Percentiles rank a stretch among this genome's conserved stretches.
These are phyloP conservation scores for Cladorrhinum sp. DNA, from an alignment of 2,329 filamentous ascomycete species.

Conservation along the genomic window DNA sequence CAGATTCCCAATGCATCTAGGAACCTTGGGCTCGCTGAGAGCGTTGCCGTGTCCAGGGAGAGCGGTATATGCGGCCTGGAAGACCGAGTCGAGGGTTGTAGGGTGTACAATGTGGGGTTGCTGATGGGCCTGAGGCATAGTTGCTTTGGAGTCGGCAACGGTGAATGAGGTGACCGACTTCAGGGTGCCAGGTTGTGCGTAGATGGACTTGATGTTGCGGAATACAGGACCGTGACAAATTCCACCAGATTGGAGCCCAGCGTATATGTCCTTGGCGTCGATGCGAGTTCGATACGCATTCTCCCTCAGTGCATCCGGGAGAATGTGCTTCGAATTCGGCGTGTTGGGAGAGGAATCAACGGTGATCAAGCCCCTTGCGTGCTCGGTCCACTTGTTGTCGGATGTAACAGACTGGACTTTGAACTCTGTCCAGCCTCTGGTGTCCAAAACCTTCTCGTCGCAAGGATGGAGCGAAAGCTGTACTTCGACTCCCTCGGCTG, in stretches of 20 bases:
- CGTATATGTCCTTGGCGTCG: constrained; percentile 24
- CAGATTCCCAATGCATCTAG: constrained; percentile 37
- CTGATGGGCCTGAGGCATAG: constrained; percentile 24
- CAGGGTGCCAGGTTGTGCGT: constrained; percentile 9
- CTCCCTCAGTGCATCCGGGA: constrained; percentile 6
- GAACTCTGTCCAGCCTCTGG: constrained; percentile 25
- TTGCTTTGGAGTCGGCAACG: constrained; percentile 21
- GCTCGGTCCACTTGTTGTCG: constrained; percentile 27
- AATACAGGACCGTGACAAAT: constrained; percentile 27
- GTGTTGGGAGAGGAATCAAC: constrained; percentile 15
- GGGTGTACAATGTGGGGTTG: constrained; percentile 27
- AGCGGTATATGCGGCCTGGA: constrained; percentile 25
- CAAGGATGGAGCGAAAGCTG: constrained; percentile 24
- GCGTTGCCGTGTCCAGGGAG: constrained; percentile 17
- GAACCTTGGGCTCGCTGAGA: constrained; percentile 33
- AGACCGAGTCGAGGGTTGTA: constrained; percentile 25
- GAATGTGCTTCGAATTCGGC: not conserved
- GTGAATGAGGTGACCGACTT: constrained; percentile 23
- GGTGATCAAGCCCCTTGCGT: constrained; percentile 26
- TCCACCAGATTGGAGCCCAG: constrained; percentile 16
- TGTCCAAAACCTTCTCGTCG: constrained; percentile 18
- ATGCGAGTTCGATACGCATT: constrained; percentile 20
- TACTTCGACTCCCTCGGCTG: constrained; percentile 26
- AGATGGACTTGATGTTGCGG: constrained; percentile 26
- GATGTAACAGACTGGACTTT: constrained; percentile 23